Conservation (phyloP, 768 basidiomycete genomes). For the Asterophora parasitica region DNA sequence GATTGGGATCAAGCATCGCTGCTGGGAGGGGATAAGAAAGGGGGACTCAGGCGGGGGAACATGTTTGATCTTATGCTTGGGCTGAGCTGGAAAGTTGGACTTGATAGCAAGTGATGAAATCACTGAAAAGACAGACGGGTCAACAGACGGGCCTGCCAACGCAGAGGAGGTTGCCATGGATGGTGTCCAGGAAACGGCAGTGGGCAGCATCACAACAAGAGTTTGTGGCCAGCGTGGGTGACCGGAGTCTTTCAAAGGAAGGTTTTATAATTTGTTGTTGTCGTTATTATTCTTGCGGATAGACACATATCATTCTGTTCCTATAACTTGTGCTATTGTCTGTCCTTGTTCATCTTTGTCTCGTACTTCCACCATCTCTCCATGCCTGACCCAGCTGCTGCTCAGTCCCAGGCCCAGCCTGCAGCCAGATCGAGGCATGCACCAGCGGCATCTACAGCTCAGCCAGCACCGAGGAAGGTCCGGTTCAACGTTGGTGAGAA, state of each 20-base stretch:
- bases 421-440: constrained; percentile 34
- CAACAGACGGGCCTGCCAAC: constrained; percentile 13
- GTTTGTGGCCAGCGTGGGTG: constrained; percentile 14
- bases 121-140: constrained; percentile 4
- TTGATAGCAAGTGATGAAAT: constrained; percentile 8
- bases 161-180: constrained; percentile 12
- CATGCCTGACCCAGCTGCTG: constrained; percentile 26
- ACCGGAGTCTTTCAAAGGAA: constrained; percentile 16
- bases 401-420: constrained; percentile 22
- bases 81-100: background rate
- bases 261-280: constrained; percentile 15
- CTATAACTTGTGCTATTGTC: constrained; percentile 19
- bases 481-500: constrained; percentile 78
- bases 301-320: background rate
- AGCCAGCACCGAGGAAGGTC: constrained; percentile 71
- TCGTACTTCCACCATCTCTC: constrained; percentile 14
- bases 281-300: constrained; percentile 6
- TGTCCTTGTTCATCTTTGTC: constrained; percentile 14
- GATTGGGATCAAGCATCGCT: constrained; percentile 1
- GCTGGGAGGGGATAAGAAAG: constrained; percentile 4
- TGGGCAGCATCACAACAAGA: constrained; percentile 12
- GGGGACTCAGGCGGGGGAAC: background rate
- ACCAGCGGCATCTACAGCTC: constrained; percentile 36
- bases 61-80: background rate
- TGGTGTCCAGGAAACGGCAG: constrained; percentile 15